Base-by-base conservation (phyloP, 2,329 filamentous ascomycete genomes). In the Dendryphion nanum region DNA sequence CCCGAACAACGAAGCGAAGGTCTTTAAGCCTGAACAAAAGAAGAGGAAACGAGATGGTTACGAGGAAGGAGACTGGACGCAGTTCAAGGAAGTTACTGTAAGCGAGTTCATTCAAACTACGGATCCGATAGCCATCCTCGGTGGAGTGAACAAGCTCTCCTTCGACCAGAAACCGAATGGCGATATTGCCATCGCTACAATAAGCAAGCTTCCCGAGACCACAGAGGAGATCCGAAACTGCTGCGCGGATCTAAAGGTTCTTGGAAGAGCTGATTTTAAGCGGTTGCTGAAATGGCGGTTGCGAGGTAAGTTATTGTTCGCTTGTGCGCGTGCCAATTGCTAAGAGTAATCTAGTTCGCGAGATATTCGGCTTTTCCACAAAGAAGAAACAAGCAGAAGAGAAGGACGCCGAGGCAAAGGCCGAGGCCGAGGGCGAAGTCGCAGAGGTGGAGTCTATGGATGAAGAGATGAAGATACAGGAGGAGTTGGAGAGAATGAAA, bases 1-100 rank as follows among this genome's bases (percentile, higher is more conserved):
- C 0, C 89, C 89, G 2, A 98, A 97, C 67, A 94, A 97, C 53
- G 93, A 98, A 65, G 93, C 93, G 26, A 95, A 95, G 65, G 93
- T 98, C 2, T 98, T 91, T 75, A 96, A 98, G 50, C 93, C 93
- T 0, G 93, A 98, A 63, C 76, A 88, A 61, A 98, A 97, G 77
- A 98, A 96, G 80, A 77, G 93, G 41, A 97, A 96, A 79, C 78
- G 93, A 74, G 91, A 95, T 30, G 93, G 93, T 75, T 98, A 98
- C 51, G 91, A 97, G 51, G 93, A 98, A 67, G 91, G 89, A 23
- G 89, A 98, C 50, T 95, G 85, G 66, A 91, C 82, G 4, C 88
- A 95, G 55, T 95, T 86, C 73, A 95, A 96, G 63, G 88, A 95
- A 59, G 79, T 86, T 2, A 73, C 88, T 0, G 91, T 90, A 1